These are phyloP conservation scores for Talaromyces amestolkiae DNA, from an alignment of 2,329 filamentous ascomycete genomes.

Conservation along the genomic window DNA sequence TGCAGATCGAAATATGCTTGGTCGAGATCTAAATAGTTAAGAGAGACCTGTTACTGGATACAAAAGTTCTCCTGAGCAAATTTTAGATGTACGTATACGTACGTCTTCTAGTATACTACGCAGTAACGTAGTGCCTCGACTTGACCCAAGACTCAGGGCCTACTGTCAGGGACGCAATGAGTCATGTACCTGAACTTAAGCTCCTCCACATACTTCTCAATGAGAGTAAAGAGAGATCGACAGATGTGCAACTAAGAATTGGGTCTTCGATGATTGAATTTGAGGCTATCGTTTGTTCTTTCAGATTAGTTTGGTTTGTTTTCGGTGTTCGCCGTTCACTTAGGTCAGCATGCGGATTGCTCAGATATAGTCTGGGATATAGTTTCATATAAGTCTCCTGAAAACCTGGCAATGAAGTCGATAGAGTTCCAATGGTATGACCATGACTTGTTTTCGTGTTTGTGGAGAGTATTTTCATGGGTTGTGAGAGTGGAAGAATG, in stretches of 20 bases:
- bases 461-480: neutral
- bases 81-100: neutral
- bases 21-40: neutral
- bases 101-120: neutral
- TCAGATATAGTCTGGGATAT: neutral
- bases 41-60: neutral
- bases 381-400: neutral
- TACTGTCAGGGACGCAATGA: neutral
- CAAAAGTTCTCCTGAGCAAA: neutral
- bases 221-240: neutral
- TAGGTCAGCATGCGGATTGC: neutral
- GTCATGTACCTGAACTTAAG: neutral
- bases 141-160: neutral
- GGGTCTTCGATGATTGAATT: neutral
- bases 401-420: neutral
- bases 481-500: neutral
- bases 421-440: constrained; percentile 13
- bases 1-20: neutral
- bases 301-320: neutral
- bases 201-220: neutral
- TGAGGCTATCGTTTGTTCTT: neutral
- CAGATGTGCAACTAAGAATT: constrained; percentile 7
- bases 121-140: neutral
- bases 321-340: neutral
- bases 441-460: neutral